Conservation (phyloP, 805 yeast species). For the Teunomyces atbi region DNA sequence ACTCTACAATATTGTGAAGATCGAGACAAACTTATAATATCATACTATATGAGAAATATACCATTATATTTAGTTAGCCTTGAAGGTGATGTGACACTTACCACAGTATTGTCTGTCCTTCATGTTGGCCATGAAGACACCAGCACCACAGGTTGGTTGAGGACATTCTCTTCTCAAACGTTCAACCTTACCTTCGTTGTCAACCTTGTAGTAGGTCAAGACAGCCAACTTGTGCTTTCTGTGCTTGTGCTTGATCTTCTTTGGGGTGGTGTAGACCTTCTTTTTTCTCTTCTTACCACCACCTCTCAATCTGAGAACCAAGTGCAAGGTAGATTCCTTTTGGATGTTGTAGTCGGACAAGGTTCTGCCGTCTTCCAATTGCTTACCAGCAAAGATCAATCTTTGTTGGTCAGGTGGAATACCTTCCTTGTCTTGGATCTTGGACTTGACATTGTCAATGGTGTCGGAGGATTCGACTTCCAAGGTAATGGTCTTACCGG, state of each 20-base stretch:
- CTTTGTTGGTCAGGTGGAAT: slow-evolving; percentile 99
- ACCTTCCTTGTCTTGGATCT: slow-evolving; percentile 99
- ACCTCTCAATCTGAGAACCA: slow-evolving; percentile 97
- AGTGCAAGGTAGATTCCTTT: slow-evolving; percentile 97
- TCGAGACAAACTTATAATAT: slow-evolving; percentile 1
- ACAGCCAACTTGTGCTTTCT: slow-evolving; percentile 99
- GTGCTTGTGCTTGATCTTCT: slow-evolving; percentile 99
- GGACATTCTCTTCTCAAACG: slow-evolving; percentile 99
- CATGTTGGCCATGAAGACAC: slow-evolving; percentile 99
- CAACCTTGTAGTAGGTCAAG: slow-evolving; percentile 98
- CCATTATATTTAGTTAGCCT: slow-evolving; percentile 26
- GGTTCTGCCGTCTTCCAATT: slow-evolving; percentile 98
- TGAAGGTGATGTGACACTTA: slow-evolving; percentile 96
- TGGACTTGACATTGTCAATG: slow-evolving; percentile 97
- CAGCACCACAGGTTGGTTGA: slow-evolving; percentile 91
- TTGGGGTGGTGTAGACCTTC: slow-evolving; percentile 99
- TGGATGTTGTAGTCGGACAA: slow-evolving; percentile 99
- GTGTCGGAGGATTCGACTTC: slow-evolving; percentile 99
- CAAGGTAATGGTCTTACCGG: slow-evolving; percentile 98
- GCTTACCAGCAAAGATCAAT: slow-evolving; percentile 99
- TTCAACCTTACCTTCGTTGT: slow-evolving; percentile 97
- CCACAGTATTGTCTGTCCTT: slow-evolving; percentile 99
- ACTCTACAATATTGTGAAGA: no score
- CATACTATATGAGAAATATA: background rate
- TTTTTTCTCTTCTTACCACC: slow-evolving; percentile 99